Conservation (phyloP, 306 rosid genomes). For the Quercus ilex region DNA sequence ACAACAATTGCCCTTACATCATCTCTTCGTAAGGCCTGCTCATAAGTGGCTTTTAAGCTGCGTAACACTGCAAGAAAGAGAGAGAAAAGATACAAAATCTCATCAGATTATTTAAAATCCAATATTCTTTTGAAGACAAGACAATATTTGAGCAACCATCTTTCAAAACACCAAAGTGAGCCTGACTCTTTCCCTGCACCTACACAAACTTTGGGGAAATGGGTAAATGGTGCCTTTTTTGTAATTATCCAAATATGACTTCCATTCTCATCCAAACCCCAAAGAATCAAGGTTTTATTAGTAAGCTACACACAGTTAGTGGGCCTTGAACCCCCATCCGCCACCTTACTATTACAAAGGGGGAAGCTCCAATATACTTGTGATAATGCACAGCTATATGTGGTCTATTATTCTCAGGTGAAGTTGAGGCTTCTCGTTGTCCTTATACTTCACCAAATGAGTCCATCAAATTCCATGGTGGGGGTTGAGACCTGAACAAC, state of each 20-base stretch:
- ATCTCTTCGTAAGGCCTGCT: slow-evolving; percentile 63
- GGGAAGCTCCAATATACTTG: not conserved
- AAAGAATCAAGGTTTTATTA: not conserved
- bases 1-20: slow-evolving; percentile 92
- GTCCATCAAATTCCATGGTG: not conserved
- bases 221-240: not conserved
- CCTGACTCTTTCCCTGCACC: not conserved
- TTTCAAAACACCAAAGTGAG: not conserved
- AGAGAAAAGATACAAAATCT: not conserved
- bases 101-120: not conserved
- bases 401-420: not conserved
- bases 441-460: not conserved
- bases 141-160: not conserved
- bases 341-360: no score
- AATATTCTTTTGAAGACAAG: not conserved
- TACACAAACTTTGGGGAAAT: not conserved
- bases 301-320: no score
- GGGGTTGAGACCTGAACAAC: not conserved
- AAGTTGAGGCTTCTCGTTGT: not conserved
- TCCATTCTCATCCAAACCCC: not conserved
- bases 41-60: slow-evolving; percentile 69
- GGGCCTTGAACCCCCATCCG: no score
- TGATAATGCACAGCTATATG: not conserved
- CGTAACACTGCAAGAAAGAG: slow-evolving; percentile 43
- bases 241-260: not conserved